Conservation (phyloP, 805 yeast species). For the Schizosaccharomyces lindneri region DNA sequence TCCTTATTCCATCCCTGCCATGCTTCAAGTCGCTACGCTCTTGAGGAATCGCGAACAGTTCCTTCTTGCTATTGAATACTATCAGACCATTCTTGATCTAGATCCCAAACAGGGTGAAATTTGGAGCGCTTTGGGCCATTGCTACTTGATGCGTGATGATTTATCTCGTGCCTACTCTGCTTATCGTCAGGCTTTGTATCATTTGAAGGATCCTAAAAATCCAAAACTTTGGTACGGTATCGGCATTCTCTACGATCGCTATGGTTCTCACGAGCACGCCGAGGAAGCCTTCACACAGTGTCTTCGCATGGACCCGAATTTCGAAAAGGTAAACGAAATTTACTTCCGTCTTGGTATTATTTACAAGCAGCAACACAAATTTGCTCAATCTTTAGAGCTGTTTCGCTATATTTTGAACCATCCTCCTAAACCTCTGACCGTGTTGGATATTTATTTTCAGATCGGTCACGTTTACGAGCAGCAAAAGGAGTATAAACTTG, state of each 20-base stretch:
- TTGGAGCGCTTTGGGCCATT: conserved; percentile 78
- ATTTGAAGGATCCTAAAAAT: conserved; percentile 74
- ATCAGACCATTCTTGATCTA: conserved; percentile 60
- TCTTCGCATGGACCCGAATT: conserved; percentile 80
- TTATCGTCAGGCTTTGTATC: conserved; percentile 84
- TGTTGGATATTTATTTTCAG: conserved; percentile 96
- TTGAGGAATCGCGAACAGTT: conserved; percentile 77
- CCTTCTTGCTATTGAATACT: conserved; percentile 81
- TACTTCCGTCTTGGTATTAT: conserved; percentile 90
- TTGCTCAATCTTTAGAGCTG: conserved; percentile 72
- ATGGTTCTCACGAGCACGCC: conserved; percentile 88
- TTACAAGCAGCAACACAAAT: conserved; percentile 79
- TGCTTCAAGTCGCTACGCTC: conserved; percentile 66
- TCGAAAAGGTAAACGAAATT: conserved; percentile 88
- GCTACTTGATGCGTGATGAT: conserved; percentile 90
- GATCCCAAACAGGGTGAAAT: conserved; percentile 82
- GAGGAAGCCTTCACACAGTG: conserved; percentile 96
- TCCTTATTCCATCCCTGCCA: conserved; percentile 64
- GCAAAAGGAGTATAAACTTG: conserved; percentile 72
- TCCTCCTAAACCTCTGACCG: conserved; percentile 90
- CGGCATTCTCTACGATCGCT: conserved; percentile 85
- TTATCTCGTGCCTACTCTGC: conserved; percentile 87
- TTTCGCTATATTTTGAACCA: conserved; percentile 71
- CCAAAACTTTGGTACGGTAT: conserved; percentile 98
- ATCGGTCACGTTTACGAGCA: conserved; percentile 89